phyloP scores from a whole-genome alignment of 495 filamentous ascomycete genomes.

The Hypoxylon fuscum region DNA sequence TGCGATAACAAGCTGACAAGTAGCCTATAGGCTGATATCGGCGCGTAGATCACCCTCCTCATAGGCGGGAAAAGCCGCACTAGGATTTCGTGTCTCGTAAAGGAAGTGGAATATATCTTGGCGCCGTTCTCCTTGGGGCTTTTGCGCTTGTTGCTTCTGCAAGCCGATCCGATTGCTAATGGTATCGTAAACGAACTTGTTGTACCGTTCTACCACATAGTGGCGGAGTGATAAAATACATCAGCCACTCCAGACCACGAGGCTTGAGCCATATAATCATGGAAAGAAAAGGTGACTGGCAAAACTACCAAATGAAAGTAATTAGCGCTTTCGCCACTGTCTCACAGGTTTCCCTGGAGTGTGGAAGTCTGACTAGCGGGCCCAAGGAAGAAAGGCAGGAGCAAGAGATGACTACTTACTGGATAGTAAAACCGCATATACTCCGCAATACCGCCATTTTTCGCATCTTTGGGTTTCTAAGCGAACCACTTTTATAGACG shows the following conservation, averaged over 20 bases:
- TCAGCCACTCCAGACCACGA: conserved; percentile 17
- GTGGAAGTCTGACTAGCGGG: too few relatives aligned
- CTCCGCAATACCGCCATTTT: too few relatives aligned
- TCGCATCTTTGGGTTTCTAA: too few relatives aligned
- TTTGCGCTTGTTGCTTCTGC: conserved; percentile 6
- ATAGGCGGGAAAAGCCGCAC: conserved; percentile 38
- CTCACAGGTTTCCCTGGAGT: too few relatives aligned
- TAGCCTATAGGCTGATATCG: conserved; percentile 35
- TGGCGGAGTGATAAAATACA: conserved; percentile 1
- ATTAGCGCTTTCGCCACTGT: too few relatives aligned
- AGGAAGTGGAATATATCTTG: conserved; percentile 49
- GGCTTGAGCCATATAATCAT: conserved; percentile 40
- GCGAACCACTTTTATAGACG: too few relatives aligned
- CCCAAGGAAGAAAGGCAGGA: too few relatives aligned
- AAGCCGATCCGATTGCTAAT: conserved; percentile 21
- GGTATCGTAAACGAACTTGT: conserved; percentile 24
- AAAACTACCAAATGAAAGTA: too few relatives aligned
- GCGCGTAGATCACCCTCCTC: conserved; percentile 25
- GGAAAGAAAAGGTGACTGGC: too few relatives aligned
- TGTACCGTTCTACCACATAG: conserved; percentile 2
- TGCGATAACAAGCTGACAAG: conserved; percentile 45
- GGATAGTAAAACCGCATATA: too few relatives aligned
- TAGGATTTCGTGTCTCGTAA: conserved; percentile 41
- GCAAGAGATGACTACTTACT: too few relatives aligned
- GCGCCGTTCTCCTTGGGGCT: conserved; percentile 22